These are phyloP conservation scores for Leucosporidium yakuticum DNA, from an alignment of 768 basidiomycete genomes.

Conservation along the genomic window DNA sequence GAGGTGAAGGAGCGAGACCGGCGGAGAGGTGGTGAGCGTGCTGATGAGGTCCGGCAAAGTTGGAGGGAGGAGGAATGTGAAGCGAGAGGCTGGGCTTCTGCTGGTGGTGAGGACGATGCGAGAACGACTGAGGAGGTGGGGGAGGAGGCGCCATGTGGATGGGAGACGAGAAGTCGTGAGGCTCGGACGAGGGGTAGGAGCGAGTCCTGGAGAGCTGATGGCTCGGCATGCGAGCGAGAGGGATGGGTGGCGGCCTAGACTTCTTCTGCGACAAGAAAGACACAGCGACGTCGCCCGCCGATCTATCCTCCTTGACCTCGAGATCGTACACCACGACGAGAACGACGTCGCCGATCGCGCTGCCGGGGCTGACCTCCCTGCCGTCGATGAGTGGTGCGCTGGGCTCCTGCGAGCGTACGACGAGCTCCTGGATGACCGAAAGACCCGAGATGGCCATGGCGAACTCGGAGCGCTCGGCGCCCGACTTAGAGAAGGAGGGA, in stretches of 20 bases:
- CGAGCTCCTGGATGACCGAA: conserved; percentile 36
- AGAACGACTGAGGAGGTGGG: neutral
- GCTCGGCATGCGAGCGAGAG: neutral
- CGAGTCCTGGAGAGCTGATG: neutral
- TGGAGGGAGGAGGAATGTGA: conserved; percentile 27
- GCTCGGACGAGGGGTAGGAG: neutral
- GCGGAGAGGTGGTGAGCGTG: neutral
- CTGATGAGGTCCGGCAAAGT: neutral
- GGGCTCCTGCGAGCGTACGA: conserved; percentile 18
- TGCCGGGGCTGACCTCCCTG: conserved; percentile 11
- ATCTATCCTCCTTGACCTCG: conserved; percentile 13
- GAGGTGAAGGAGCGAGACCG: neutral
- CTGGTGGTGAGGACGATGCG: neutral
- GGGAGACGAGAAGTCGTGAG: too few relatives aligned
- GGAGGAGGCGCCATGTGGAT: conserved; percentile 1
- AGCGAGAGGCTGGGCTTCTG: conserved; percentile 31
- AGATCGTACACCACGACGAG: conserved; percentile 36
- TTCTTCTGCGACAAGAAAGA: conserved; percentile 13
- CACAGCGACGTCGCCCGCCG: conserved; percentile 7
- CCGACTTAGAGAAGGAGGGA: conserved; percentile 15
- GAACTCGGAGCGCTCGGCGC: conserved; percentile 23
- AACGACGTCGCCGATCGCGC: conserved; percentile 33
- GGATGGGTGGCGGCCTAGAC: conserved; percentile 1
- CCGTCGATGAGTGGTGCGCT: neutral
- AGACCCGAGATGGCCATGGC: conserved; percentile 25